phyloP scores from a whole-genome alignment of 2,329 filamentous ascomycete genomes.

The Waltergamsia citrina region DNA sequence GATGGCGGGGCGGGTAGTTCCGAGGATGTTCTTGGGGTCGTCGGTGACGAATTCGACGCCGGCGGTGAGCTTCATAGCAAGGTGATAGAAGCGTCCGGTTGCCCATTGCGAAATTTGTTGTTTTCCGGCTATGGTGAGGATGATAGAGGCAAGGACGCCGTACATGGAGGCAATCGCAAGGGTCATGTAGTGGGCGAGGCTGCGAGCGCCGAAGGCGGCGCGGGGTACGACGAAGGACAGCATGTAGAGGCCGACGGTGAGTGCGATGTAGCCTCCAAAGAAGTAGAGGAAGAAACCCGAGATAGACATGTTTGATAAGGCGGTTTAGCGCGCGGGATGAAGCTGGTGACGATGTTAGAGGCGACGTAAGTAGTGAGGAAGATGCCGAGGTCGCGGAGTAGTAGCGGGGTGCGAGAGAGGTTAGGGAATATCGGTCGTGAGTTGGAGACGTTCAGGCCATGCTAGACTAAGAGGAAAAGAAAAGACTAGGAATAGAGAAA shows the following conservation, averaged over 20 bases:
- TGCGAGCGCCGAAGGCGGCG: conserved; percentile 60
- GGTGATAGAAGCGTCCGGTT: conserved; percentile 69
- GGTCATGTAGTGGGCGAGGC: conserved; percentile 55
- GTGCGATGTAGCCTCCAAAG: conserved; percentile 38
- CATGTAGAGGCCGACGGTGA: conserved; percentile 50
- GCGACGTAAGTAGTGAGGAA: neutral
- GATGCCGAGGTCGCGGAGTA: neutral
- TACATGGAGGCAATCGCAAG: conserved; percentile 55
- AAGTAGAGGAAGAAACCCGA: conserved; percentile 33
- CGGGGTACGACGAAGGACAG: conserved; percentile 48
- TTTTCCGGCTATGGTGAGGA: conserved; percentile 61
- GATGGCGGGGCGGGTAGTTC: conserved; percentile 67
- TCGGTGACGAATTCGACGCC: conserved; percentile 71
- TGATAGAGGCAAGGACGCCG: conserved; percentile 65
- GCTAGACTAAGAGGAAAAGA: no score
- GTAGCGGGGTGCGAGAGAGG: neutral
- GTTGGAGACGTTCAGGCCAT: no score
- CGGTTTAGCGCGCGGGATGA: no score
- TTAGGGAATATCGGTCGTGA: no score
- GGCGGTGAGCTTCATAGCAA: conserved; percentile 62
- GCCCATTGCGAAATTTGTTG: conserved; percentile 80
- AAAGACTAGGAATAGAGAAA: no score
- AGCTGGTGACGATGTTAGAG: neutral
- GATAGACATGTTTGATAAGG: conserved; percentile 26
- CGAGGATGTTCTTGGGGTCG: conserved; percentile 54